Base-by-base conservation (phyloP, 441 rosid genomes). In the Macaranga tanarius region DNA sequence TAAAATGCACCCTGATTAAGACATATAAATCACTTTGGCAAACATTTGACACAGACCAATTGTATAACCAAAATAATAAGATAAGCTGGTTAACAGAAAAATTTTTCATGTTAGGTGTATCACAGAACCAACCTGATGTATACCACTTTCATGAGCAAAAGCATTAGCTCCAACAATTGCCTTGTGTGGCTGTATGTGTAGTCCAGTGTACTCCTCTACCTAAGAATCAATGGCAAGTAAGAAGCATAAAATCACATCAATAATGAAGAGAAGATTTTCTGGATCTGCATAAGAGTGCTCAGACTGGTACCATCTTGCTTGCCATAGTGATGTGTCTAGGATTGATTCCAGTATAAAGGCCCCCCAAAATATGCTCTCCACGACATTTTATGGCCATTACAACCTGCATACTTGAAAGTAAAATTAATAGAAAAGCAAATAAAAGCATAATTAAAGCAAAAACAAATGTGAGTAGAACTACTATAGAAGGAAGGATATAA, bases 151-250 rank as follows among this genome's bases (percentile, higher is more conserved):
- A 84, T 90, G 94, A 65, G 95, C 94, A 77, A 93, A 93, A 69
- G 97, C 98, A 84, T 93, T 93, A 25, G 89, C 97, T 71, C 98
- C 94, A 73, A 93, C 97, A 8, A 91, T 89, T 55, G 99, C 99
- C 84, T 95, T 95, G 84, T 95, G 99, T 5, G 99, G 99, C 83
- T 95, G 99, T 52, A 91, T 83, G 0, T 87, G 86, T 84, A 95
- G 79, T 23, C 98, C 99, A 0, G 97, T 88, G 79, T 88, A 92
- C 16, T 95, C 98, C 68, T 95, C 99, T n/a, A 95, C 99, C 99
- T 95, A 83, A 52, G 48, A 75, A 79, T 38, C 76, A 75, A 65
- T 62, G 65, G 19, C 20, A 67, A 48, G 57, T 60, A n/a, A 64
- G 62, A 61, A 25, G 66, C 40, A 59, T 44, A 25, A 11, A 78